Evolutionary conservation across 2,329 filamentous ascomycete species (phyloP), one percentile per base, ranked within the genome.

Genomic region (Didymella glomerata): DNA sequence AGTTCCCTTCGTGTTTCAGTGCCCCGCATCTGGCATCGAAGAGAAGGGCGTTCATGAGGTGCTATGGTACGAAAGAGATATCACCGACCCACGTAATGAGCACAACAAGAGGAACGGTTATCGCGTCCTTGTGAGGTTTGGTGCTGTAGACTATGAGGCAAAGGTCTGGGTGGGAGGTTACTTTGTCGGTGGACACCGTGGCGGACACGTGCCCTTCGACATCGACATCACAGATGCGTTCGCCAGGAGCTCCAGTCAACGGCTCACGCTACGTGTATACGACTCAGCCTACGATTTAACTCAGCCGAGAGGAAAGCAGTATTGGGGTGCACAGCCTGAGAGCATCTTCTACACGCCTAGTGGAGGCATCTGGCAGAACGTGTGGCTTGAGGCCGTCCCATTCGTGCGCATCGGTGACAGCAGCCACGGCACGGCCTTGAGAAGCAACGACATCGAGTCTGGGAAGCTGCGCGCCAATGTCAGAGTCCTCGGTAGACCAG

Each of bases 241-340:
- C 34, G 59, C 34, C 13, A 63, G 65, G 9, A 48, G 46, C 6
- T 54, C 48, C 2, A 60, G 61, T 3, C 62, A 70, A n/a, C 55
- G 67, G 20, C 68, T 90, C 4, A 86, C 84, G 0, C 53, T 90
- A 3, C 80, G 88, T 3, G 84, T 89, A 0, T 84, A 83, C 38
- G 88, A 90, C 72, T 89, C 87, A 0, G 85, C 87, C 0, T 84
- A 83, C 59, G 88, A 90, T 60, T 76, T 89, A 8, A 83, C 84
- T 0, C 88, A 90, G 71, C 88, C 86, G 1, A 80, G 88, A 30
- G 88, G 88, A 0, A 90, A 90, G 72, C 88, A 90, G 73, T 88
- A 87, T 68, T 88, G 86, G 86, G 82, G 80, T 3, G 83, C 84
- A 1, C 80, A 86, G 71, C 84, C 86, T 0, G 85, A 88, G 70